Evolutionary conservation across 805 yeast genomes (phyloP), one percentile per base, ranked within the genome.

Genomic region (Naumovozyma dairenensis): DNA sequence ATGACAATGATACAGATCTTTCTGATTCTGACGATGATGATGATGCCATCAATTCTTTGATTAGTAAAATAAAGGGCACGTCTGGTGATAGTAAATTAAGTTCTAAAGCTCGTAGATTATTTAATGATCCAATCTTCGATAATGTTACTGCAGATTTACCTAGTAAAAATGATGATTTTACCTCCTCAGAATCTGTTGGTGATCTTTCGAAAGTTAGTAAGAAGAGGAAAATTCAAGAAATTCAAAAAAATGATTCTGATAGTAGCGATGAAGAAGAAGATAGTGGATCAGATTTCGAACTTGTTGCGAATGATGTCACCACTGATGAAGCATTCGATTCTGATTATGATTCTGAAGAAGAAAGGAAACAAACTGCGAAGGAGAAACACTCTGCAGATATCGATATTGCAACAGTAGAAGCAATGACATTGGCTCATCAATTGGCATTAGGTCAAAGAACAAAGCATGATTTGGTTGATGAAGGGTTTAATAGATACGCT

Each of bases 361-460:
- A 75, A 52, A 55, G 48, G 34, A 63, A 49, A 39, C 63, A 59
- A 42, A 65, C 61, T 49, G 55, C 52, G 48, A 63, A 32, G 48
- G 64, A 54, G 44, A 62, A 57, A 18, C 83, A 80, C 44, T 63
- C 72, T 38, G 67, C 73, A 33, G 80, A 74, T 39, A 76, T 84
- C 32, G 94, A 84, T 43, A 65, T 87, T 39, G 93, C 92, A 14
- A 86, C 96, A 2, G 94, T 81, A 1, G 94, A 86, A 56, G 96
- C 96, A 4, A 92, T 92, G 99, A 92, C 98, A 0, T 65, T 92
- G 49, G 98, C 98, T 0, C 99, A 92, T 55, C 86, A 92, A 59
- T 68, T 92, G 25, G 98, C 97, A 0, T 59, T 85, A 17, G 96
- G 96, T 7, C 86, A 84, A 50, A 81, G 69, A 65, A 74, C 78